These are phyloP conservation scores for Epicoccum nigrum DNA, from an alignment of 2,329 filamentous ascomycete genomes.

Conservation along the genomic window DNA sequence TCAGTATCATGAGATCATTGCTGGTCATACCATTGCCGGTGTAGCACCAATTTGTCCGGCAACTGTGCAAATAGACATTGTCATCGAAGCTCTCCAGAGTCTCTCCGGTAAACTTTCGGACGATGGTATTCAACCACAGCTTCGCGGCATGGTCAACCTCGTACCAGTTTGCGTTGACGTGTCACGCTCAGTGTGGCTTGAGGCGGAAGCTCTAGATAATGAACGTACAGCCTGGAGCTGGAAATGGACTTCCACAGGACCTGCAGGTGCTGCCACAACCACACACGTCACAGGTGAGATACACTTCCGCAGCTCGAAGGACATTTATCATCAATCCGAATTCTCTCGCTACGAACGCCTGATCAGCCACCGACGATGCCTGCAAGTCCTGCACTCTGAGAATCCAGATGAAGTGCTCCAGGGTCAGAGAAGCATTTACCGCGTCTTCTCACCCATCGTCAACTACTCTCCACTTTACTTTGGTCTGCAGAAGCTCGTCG, in stretches of 20 bases:
- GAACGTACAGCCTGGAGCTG: slow-evolving; percentile 35
- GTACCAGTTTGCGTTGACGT: slow-evolving; percentile 35
- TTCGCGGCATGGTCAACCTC: slow-evolving; percentile 11
- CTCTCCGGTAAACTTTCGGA: slow-evolving; percentile 30
- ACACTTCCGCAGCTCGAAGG: slow-evolving; percentile 23
- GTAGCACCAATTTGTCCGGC: slow-evolving; percentile 49
- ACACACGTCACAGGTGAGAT: slow-evolving; percentile 37
- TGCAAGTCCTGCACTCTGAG: slow-evolving; percentile 33
- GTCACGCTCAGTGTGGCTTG: slow-evolving; percentile 37
- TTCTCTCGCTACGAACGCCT: slow-evolving; percentile 41
- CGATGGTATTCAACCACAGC: slow-evolving; percentile 4
- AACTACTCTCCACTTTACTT: slow-evolving; percentile 43
- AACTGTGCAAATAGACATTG: slow-evolving; percentile 48
- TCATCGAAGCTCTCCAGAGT: slow-evolving; percentile 41
- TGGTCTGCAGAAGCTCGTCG: slow-evolving; percentile 33
- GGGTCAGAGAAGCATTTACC: slow-evolving; percentile 48
- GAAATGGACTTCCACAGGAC: slow-evolving; percentile 27
- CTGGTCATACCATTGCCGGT: slow-evolving; percentile 51
- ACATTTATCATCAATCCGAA: slow-evolving; percentile 22
- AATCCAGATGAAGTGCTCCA: slow-evolving; percentile 44
- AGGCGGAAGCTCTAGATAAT: slow-evolving; percentile 27
- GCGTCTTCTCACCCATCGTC: slow-evolving; percentile 45
- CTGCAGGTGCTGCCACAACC: slow-evolving; percentile 6
- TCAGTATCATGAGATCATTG: slow-evolving; percentile 45
- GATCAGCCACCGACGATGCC: slow-evolving; percentile 36